Percentiles rank a stretch among this genome's conserved stretches.
phyloP scores from a whole-genome alignment of 108 stramenopile genomes.

The Pseudonitzschia multiseries region DNA sequence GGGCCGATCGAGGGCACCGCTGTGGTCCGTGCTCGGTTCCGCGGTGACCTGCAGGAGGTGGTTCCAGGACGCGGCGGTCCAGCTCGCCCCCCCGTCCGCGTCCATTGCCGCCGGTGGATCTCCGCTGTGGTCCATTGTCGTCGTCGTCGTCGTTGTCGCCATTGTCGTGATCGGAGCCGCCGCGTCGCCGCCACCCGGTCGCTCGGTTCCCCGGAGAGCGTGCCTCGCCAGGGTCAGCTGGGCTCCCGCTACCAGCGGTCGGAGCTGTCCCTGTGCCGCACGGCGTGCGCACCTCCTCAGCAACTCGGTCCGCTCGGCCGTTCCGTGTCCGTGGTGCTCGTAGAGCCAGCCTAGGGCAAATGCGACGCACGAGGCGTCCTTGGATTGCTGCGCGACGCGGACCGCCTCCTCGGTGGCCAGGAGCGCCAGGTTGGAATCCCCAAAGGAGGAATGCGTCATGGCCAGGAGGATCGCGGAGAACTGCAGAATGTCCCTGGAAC shows the following conservation, averaged over 20 bases:
- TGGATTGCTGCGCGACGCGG: conserved; percentile 90
- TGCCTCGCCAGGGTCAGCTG: conserved; percentile 40
- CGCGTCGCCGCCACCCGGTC: too few species aligned
- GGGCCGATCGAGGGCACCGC: conserved; percentile 47
- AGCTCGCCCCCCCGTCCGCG: neutral
- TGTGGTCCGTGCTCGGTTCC: conserved; percentile 29
- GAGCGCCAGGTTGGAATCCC: conserved; percentile 63
- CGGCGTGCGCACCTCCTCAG: conserved; percentile 42
- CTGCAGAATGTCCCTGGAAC: conserved; percentile 61
- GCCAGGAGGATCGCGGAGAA: conserved; percentile 85
- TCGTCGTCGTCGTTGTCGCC: too few species aligned
- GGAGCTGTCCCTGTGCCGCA: conserved; percentile 35
- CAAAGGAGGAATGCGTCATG: conserved; percentile 69
- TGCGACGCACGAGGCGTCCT: conserved; percentile 79
- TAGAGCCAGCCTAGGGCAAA: conserved; percentile 79
- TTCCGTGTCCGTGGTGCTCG: conserved; percentile 25
- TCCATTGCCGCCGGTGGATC: neutral
- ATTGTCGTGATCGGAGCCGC: too few species aligned
- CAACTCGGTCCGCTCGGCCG: conserved; percentile 22
- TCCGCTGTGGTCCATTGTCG: neutral
- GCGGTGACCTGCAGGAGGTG: conserved; percentile 17
- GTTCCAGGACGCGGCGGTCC: conserved; percentile 17
- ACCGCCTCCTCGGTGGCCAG: conserved; percentile 91
- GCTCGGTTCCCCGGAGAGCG: neutral
- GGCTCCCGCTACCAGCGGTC: conserved; percentile 41